Evolutionary conservation across 139 green algal species (phyloP).

Genomic region (Micromonas commoda): DNA sequence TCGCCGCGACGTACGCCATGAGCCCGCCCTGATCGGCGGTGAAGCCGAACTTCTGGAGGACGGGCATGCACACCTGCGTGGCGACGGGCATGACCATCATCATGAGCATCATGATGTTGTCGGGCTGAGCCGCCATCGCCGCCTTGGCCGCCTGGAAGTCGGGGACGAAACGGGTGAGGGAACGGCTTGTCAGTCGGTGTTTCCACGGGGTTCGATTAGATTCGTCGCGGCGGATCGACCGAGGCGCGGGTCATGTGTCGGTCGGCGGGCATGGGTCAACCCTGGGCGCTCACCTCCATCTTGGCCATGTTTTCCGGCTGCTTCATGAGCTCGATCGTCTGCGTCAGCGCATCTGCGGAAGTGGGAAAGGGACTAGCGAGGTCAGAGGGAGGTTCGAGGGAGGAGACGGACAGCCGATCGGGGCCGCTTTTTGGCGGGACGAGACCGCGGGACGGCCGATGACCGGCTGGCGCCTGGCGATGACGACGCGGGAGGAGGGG

Average conservation of each 20-base stretch:
- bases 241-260: too few relatives aligned
- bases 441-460: too few relatives aligned
- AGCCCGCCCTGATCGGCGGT: background rate
- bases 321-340: background rate
- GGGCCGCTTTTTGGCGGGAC: too few relatives aligned
- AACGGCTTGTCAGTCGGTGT: too few relatives aligned
- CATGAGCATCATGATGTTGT: slow-evolving; percentile 12
- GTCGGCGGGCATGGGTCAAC: background rate
- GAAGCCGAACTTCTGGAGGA: background rate
- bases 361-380: too few relatives aligned
- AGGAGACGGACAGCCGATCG: too few relatives aligned
- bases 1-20: background rate
- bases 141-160: background rate
- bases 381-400: too few relatives aligned
- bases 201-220: too few relatives aligned
- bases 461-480: too few relatives aligned
- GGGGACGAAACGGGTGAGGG: background rate
- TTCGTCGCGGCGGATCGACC: too few relatives aligned
- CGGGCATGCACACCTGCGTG: background rate
- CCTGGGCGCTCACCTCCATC: background rate
- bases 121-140: background rate
- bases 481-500: too few relatives aligned
- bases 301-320: background rate
- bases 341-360: background rate
- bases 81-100: background rate